Percentiles rank a stretch among this genome's conserved stretches.
These are phyloP conservation scores for Diplodia corticola DNA, from an alignment of 2,329 filamentous ascomycete genomes.

Conservation along the genomic window DNA sequence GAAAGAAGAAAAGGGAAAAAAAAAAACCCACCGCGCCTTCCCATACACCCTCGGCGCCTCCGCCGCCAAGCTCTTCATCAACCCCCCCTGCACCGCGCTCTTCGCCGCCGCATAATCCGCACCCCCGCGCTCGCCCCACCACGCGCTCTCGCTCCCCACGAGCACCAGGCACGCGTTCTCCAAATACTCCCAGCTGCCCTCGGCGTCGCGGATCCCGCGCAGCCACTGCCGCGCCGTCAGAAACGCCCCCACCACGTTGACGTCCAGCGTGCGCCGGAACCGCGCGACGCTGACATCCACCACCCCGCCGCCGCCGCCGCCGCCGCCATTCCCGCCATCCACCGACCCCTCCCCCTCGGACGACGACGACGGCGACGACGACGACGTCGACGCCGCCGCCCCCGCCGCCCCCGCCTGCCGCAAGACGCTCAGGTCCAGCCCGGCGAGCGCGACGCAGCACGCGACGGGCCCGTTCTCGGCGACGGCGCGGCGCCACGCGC, in stretches of 20 bases:
- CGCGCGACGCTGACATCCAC: slow-evolving; percentile 45
- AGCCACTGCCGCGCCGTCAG: slow-evolving; percentile 48
- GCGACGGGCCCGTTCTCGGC: slow-evolving; percentile 39
- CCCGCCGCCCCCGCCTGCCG: slow-evolving; percentile 26
- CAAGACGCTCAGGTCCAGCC: slow-evolving; percentile 47
- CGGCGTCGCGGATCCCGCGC: slow-evolving; percentile 34
- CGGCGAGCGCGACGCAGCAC: slow-evolving; percentile 47
- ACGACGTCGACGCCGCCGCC: slow-evolving; percentile 42
- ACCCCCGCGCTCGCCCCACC: slow-evolving; percentile 46
- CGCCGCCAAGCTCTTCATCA: slow-evolving; percentile 44
- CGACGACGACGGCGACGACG: slow-evolving; percentile 30
- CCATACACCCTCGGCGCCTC: slow-evolving; percentile 43
- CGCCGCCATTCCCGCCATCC: slow-evolving; percentile 36
- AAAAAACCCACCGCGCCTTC: slow-evolving; percentile 28
- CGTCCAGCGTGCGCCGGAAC: slow-evolving; percentile 44
- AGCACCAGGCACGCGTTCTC: slow-evolving; percentile 46
- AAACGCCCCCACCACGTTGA: slow-evolving; percentile 43
- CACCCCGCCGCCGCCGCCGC: slow-evolving; percentile 29
- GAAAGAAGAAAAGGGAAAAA: not conserved
- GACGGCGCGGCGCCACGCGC: slow-evolving; percentile 39
- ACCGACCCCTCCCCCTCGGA: slow-evolving; percentile 34
- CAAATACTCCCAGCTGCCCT: slow-evolving; percentile 25
- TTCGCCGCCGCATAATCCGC: slow-evolving; percentile 50
- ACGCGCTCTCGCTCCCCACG: slow-evolving; percentile 49
- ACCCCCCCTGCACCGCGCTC: slow-evolving; percentile 47